Conservation (phyloP, 2,329 filamentous ascomycete species). For the Trichoderma afroharzianum region DNA sequence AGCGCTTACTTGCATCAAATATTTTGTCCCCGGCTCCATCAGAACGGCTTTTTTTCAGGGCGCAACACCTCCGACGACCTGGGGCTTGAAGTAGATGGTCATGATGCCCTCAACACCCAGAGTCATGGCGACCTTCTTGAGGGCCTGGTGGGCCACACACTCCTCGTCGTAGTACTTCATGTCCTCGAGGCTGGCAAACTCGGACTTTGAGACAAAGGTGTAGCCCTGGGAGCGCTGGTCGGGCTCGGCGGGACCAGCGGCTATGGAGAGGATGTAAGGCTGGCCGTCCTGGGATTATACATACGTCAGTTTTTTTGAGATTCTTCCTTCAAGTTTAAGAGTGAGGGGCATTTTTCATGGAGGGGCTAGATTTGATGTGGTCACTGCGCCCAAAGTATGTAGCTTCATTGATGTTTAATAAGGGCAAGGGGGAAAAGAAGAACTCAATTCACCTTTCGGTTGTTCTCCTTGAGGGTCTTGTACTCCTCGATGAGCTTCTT, state of each 20-base stretch:
- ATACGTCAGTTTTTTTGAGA: not conserved
- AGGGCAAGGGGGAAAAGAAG: conserved; percentile 16
- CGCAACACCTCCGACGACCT: conserved; percentile 25
- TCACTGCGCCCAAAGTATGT: not conserved
- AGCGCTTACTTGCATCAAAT: not conserved
- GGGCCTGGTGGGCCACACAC: conserved; percentile 41
- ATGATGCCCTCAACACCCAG: conserved; percentile 36
- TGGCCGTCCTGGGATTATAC: conserved; percentile 57
- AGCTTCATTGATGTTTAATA: not conserved
- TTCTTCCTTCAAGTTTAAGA: not conserved
- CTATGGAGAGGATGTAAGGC: conserved; percentile 61
- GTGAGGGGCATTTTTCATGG: not conserved
- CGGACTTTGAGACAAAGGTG: conserved; percentile 60
- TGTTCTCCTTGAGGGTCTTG: conserved; percentile 36
- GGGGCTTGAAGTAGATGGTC: conserved; percentile 41
- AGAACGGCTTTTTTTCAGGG: not conserved
- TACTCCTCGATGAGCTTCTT: conserved; percentile 44
- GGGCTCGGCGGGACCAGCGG: conserved; percentile 51
- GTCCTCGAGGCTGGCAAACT: conserved; percentile 62
- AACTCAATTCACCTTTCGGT: conserved; percentile 39
- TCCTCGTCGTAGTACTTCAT: conserved; percentile 66
- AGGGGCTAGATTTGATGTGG: not conserved
- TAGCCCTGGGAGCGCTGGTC: conserved; percentile 63
- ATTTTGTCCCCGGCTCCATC: not conserved
- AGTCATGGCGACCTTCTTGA: conserved; percentile 36